Evolutionary conservation across 805 yeast species (phyloP).

Genomic region (Lachancea thermotolerans): DNA sequence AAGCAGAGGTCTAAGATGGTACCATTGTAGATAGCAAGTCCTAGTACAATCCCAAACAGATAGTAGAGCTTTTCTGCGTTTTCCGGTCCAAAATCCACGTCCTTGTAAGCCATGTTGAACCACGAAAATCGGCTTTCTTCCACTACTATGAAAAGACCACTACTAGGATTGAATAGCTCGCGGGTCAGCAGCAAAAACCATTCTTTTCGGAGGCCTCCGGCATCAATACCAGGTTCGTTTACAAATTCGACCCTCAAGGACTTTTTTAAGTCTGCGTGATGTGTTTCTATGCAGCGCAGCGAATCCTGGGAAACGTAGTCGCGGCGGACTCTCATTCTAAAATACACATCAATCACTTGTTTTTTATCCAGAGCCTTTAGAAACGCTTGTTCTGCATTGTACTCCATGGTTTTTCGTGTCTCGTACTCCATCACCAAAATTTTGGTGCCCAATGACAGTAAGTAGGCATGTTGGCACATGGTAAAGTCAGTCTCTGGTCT

Average conservation of each 20-base stretch:
- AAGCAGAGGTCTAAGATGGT: slow-evolving; percentile 75
- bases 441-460: slow-evolving; percentile 76
- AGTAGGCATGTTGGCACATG: slow-evolving; percentile 79
- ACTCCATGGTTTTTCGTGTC: slow-evolving; percentile 72
- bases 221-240: slow-evolving; percentile 91
- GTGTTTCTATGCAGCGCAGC: slow-evolving; percentile 49
- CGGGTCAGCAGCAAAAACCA: slow-evolving; percentile 79
- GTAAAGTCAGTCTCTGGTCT: slow-evolving; percentile 34
- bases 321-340: slow-evolving; percentile 64
- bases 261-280: slow-evolving; percentile 59
- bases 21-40: slow-evolving; percentile 86
- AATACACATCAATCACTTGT: slow-evolving; percentile 56
- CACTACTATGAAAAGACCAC: slow-evolving; percentile 59
- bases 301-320: slow-evolving; percentile 67
- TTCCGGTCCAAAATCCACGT: slow-evolving; percentile 12
- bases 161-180: slow-evolving; percentile 60
- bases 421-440: slow-evolving; percentile 76
- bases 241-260: slow-evolving; percentile 71
- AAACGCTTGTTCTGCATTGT: slow-evolving; percentile 85
- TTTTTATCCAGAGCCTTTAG: slow-evolving; percentile 62
- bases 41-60: slow-evolving; percentile 78
- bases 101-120: slow-evolving; percentile 48
- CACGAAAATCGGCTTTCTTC: slow-evolving; percentile 69
- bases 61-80: slow-evolving; percentile 51
- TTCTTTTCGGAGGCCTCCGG: slow-evolving; percentile 89